These are phyloP conservation scores for Anastatica hierochuntica DNA, from an alignment of 345 rosid genomes.

Conservation along the genomic window DNA sequence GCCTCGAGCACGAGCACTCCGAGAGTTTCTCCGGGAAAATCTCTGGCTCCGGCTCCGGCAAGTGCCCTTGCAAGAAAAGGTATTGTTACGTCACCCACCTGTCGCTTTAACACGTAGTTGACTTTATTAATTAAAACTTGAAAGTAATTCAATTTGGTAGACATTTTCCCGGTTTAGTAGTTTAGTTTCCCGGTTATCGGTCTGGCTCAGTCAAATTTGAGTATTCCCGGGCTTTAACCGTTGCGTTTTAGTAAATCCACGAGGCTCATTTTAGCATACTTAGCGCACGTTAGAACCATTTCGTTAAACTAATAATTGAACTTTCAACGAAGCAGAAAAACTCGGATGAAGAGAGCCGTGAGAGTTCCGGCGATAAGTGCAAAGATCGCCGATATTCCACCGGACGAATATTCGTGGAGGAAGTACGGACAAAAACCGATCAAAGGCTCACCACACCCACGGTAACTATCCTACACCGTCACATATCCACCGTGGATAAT, in stretches of 20 bases:
- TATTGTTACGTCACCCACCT: slow-evolving; percentile 23
- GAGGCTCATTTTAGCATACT: too few species aligned
- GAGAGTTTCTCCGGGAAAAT: slow-evolving; percentile 42
- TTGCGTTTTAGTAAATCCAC: too few species aligned
- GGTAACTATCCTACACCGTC: slow-evolving; percentile 36
- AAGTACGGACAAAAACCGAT: slow-evolving; percentile 97
- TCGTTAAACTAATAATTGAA: too few species aligned
- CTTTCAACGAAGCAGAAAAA: slow-evolving; percentile 70
- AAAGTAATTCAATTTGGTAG: too few species aligned
- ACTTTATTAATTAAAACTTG: too few species aligned
- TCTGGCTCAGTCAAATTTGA: too few species aligned
- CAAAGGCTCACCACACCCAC: slow-evolving; percentile 91
- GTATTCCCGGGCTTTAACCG: too few species aligned
- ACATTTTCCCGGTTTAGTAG: too few species aligned
- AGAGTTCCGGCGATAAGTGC: slow-evolving; percentile 85
- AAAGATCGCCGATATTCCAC: slow-evolving; percentile 87
- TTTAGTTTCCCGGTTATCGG: too few species aligned
- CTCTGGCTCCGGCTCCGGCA: slow-evolving; percentile 54
- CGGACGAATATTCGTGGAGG: slow-evolving; percentile 91
- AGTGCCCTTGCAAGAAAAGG: slow-evolving; percentile 93
- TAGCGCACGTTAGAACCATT: too few species aligned
- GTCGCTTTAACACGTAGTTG: slow-evolving; percentile 10
- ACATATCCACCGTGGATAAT: too few species aligned
- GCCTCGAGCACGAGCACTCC: slow-evolving; percentile 58
- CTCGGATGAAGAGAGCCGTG: slow-evolving; percentile 55